A percentile compares a stretch with the other conserved stretches of the same genome.
These are phyloP conservation scores for Allantophomopsis lycopodina DNA, from an alignment of 2,329 filamentous ascomycete genomes.

Conservation along the genomic window DNA sequence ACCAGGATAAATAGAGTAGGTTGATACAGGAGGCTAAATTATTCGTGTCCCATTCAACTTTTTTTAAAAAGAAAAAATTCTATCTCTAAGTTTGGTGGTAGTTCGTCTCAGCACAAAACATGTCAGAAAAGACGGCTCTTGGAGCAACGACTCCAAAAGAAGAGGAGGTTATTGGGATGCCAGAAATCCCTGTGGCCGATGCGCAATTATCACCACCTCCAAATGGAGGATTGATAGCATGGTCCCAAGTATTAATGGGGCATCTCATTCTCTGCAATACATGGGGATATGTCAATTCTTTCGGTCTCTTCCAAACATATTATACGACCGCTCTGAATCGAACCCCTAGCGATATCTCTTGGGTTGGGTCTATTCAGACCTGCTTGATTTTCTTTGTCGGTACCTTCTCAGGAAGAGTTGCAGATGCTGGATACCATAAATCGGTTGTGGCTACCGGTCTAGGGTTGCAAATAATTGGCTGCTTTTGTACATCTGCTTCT, in stretches of 20 bases:
- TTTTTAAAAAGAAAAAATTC: no score
- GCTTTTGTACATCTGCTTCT: slow-evolving; percentile 20
- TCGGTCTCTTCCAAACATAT: slow-evolving; percentile 19
- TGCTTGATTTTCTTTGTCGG: slow-evolving; percentile 27
- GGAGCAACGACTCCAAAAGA: no score
- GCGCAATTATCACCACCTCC: slow-evolving; percentile 8
- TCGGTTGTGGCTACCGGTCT: slow-evolving; percentile 5
- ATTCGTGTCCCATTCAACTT: no score
- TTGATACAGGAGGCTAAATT: no score
- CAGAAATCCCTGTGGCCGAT: no score
- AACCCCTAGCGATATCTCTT: slow-evolving; percentile 25
- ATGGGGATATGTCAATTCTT: slow-evolving; percentile 16
- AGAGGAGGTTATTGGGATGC: no score
- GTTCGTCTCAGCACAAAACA: no score
- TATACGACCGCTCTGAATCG: slow-evolving; percentile 23
- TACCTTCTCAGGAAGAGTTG: slow-evolving; percentile 25
- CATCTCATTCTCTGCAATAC: slow-evolving; percentile 18
- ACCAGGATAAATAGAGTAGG: no score
- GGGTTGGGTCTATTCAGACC: slow-evolving; percentile 31
- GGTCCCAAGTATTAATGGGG: slow-evolving; percentile 15
- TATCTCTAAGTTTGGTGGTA: no score
- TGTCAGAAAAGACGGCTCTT: no score
- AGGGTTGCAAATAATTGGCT: slow-evolving; percentile 14
- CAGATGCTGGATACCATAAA: slow-evolving; percentile 27
- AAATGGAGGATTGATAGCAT: slow-evolving; percentile 18